Conservation (phyloP, 805 yeast genomes). For the Sugiyamaella chiloensis region DNA sequence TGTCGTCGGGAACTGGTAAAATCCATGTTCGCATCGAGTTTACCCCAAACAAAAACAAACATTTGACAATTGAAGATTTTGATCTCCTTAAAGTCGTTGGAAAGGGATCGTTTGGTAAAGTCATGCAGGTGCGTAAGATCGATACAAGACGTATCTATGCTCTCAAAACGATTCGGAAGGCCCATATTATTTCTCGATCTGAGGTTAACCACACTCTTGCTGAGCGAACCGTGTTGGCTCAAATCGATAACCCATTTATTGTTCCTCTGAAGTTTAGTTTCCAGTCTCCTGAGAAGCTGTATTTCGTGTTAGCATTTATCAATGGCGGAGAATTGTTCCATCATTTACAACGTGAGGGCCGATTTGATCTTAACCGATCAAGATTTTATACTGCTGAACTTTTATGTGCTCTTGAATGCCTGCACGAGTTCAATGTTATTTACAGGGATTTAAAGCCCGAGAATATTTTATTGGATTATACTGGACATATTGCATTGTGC, state of each 20-base stretch:
- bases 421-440: constrained; percentile 88
- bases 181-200: constrained; percentile 88
- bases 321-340: constrained; percentile 97
- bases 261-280: constrained; percentile 95
- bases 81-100: constrained; percentile 93
- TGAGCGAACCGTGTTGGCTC: constrained; percentile 90
- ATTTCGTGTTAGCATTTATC: constrained; percentile 85
- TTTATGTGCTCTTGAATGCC: constrained; percentile 85
- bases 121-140: constrained; percentile 95
- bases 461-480: constrained; percentile 88
- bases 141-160: constrained; percentile 96
- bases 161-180: constrained; percentile 86
- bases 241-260: constrained; percentile 90
- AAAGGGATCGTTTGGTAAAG: constrained; percentile 97
- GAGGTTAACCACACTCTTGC: constrained; percentile 97
- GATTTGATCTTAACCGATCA: constrained; percentile 82
- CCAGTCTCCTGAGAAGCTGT: constrained; percentile 94
- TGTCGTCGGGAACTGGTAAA: constrained; percentile 31
- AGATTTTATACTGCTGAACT: constrained; percentile 94
- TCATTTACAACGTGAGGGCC: constrained; percentile 87
- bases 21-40: constrained; percentile 59
- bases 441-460: constrained; percentile 97
- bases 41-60: constrained; percentile 56
- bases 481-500: constrained; percentile 96
- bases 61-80: constrained; percentile 84